Evolutionary conservation across 2,329 filamentous ascomycete species (phyloP).

Genomic region (Talaromyces amestolkiae): DNA sequence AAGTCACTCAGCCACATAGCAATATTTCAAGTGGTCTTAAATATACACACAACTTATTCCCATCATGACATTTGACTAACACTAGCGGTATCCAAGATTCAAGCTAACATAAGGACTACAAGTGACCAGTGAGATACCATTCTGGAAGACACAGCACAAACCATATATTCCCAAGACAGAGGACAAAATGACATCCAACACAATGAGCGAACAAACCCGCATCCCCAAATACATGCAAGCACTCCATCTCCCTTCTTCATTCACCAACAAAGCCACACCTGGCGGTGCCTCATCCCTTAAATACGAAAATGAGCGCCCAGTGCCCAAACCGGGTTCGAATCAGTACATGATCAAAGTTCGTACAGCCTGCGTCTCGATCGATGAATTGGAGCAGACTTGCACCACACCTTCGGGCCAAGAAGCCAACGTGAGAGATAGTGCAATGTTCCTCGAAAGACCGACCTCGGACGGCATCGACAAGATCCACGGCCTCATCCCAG

Average conservation of each 20-base stretch:
- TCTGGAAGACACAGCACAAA: neutral
- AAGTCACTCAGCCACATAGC: neutral
- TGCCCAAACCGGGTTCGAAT: constrained; percentile 33
- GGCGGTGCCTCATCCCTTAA: constrained; percentile 28
- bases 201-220: constrained; percentile 37
- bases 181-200: constrained; percentile 25
- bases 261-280: constrained; percentile 23
- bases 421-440: constrained; percentile 16
- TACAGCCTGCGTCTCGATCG: constrained; percentile 39
- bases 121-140: neutral
- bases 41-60: neutral
- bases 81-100: neutral
- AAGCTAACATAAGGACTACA: neutral
- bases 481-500: constrained; percentile 32
- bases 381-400: constrained; percentile 31
- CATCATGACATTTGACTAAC: neutral
- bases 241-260: constrained; percentile 35
- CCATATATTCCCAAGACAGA: neutral
- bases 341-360: constrained; percentile 44
- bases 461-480: constrained; percentile 27
- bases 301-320: constrained; percentile 37
- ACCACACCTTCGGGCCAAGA: constrained; percentile 21
- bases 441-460: constrained; percentile 12
- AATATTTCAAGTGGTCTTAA: neutral
- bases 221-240: constrained; percentile 40